Conservation (phyloP, 495 filamentous ascomycete genomes). For the Xylaria curta region DNA sequence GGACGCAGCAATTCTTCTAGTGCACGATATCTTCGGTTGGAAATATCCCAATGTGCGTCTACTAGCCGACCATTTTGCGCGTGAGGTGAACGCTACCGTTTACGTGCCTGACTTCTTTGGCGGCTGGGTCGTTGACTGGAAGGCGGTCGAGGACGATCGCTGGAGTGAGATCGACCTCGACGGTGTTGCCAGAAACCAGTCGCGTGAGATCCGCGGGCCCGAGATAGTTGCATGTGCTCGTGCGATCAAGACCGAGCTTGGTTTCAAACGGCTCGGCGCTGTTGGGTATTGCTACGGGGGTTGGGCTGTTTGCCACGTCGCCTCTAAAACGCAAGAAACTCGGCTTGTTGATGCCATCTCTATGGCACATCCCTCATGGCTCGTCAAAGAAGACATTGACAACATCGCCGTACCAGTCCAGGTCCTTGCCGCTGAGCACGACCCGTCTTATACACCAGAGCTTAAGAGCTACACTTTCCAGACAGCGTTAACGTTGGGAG, state of each 20-base stretch:
- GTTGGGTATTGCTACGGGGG: conserved; percentile 68
- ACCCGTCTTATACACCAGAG: conserved; percentile 55
- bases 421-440: conserved; percentile 62
- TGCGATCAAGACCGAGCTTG: conserved; percentile 42
- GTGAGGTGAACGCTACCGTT: conserved; percentile 55
- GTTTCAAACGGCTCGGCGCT: conserved; percentile 54
- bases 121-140: conserved; percentile 43
- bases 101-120: conserved; percentile 64
- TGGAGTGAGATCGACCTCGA: conserved; percentile 18
- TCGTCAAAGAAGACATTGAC: conserved; percentile 58
- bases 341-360: conserved; percentile 62
- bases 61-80: conserved; percentile 61
- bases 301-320: conserved; percentile 60
- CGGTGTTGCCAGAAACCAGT: conserved; percentile 46
- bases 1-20: conserved; percentile 56
- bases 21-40: conserved; percentile 67
- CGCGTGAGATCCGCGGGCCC: conserved; percentile 53
- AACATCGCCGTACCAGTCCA: conserved; percentile 59
- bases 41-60: conserved; percentile 60
- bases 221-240: conserved; percentile 59
- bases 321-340: conserved; percentile 38
- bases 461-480: conserved; percentile 54
- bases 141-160: conserved; percentile 37
- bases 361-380: conserved; percentile 58
- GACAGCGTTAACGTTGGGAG: conserved; percentile 46